Conservation (phyloP, 306 rosid genomes). For the Casuarina equisetifolia region DNA sequence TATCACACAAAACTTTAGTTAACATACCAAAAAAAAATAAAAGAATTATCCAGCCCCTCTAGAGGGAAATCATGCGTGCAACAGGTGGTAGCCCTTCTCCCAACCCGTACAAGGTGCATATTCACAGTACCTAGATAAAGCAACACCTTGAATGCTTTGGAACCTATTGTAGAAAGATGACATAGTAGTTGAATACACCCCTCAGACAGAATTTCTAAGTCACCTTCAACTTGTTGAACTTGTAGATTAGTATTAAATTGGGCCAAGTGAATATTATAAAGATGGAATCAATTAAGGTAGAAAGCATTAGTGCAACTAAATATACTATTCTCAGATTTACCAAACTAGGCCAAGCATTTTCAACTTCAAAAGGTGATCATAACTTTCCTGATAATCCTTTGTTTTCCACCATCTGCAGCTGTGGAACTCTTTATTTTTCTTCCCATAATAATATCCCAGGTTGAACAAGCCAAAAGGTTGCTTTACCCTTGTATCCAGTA, state of each 20-base stretch:
- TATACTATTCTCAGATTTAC: background rate
- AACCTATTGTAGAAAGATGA: background rate
- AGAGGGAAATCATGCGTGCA: too few relatives aligned
- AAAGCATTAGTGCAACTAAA: background rate
- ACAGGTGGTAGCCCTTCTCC: background rate
- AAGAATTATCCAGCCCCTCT: background rate
- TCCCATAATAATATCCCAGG: background rate
- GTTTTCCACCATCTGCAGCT: background rate
- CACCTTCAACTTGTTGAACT: background rate
- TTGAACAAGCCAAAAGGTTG: constrained; percentile 1
- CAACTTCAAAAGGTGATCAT: background rate
- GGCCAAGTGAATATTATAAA: constrained; percentile 4
- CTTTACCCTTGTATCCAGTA: background rate
- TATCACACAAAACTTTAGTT: background rate
- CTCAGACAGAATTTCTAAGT: constrained; percentile 12
- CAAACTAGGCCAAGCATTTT: background rate
- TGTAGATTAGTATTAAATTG: constrained; percentile 9
- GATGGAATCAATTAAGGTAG: background rate
- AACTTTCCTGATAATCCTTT: background rate
- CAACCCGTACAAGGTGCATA: background rate
- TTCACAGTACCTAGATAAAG: background rate
- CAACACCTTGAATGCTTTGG: constrained; percentile 4
- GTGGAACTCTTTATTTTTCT: background rate
- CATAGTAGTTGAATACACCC: constrained; percentile 18
- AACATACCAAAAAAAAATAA: background rate